Conservation (phyloP, 208 protist species). For the Naegleria fowleri region DNA sequence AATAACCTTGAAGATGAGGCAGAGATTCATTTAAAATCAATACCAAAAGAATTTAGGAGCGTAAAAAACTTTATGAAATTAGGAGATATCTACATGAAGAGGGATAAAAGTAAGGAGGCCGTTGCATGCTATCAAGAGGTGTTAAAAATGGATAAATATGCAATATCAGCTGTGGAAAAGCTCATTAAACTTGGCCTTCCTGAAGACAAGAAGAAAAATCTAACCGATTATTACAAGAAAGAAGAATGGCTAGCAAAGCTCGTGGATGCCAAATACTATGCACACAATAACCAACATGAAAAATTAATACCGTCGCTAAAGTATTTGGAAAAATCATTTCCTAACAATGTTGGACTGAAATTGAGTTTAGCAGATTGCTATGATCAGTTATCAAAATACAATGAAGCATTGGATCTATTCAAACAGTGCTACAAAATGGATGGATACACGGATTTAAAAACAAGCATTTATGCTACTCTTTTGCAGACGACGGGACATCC, state of each 20-base stretch:
- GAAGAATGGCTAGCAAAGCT: not conserved
- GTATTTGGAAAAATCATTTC: not conserved
- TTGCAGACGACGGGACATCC: not conserved
- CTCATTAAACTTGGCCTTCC: not conserved
- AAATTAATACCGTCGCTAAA: not conserved
- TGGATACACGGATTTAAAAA: not conserved
- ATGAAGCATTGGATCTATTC: not conserved
- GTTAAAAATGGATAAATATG: not conserved
- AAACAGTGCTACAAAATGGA: not conserved
- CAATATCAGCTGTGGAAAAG: not conserved
- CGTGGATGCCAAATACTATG: not conserved
- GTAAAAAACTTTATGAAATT: not conserved
- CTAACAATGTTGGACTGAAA: not conserved
- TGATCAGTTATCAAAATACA: not conserved
- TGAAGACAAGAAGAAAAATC: not conserved
- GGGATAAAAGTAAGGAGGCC: not conserved
- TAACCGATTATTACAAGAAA: not conserved
- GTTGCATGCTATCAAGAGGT: not conserved
- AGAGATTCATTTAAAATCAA: constrained; percentile 1
- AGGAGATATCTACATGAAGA: not conserved
- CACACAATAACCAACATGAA: not conserved
- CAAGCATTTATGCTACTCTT: not conserved
- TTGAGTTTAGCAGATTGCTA: not conserved
- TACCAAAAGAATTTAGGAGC: not conserved
- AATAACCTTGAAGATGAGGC: not conserved